Evolutionary conservation across 805 yeast genomes (phyloP).

Genomic region (Yamadazyma olivae): DNA sequence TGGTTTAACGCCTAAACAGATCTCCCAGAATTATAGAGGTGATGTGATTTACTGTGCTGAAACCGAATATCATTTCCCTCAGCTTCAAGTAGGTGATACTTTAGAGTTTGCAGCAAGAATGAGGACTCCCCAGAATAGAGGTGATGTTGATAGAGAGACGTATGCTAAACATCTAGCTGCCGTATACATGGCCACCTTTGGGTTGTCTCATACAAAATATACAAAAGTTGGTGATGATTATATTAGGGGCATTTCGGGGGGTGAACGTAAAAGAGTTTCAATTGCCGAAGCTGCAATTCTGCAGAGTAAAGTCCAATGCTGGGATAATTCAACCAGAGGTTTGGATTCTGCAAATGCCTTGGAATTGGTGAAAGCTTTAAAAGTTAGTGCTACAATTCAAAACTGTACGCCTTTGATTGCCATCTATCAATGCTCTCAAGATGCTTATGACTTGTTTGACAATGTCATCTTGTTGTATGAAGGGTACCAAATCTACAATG

Average conservation of each 20-base stretch:
- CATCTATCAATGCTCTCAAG: slow-evolving; percentile 51
- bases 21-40: slow-evolving; percentile 29
- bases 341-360: slow-evolving; percentile 81
- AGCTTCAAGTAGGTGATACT: slow-evolving; percentile 53
- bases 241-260: slow-evolving; percentile 77
- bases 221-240: slow-evolving; percentile 64
- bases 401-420: slow-evolving; percentile 59
- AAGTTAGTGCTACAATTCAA: slow-evolving; percentile 51
- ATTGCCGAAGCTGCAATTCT: slow-evolving; percentile 73
- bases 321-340: slow-evolving; percentile 84
- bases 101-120: slow-evolving; percentile 53
- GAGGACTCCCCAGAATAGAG: slow-evolving; percentile 42
- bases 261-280: slow-evolving; percentile 83
- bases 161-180: slow-evolving; percentile 41
- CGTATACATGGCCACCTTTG: slow-evolving; percentile 44
- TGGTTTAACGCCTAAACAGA: slow-evolving; percentile 29
- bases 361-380: slow-evolving; percentile 65
- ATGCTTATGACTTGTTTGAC: slow-evolving; percentile 47
- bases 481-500: slow-evolving; percentile 47
- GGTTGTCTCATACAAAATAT: slow-evolving; percentile 50
- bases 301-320: slow-evolving; percentile 51
- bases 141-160: slow-evolving; percentile 28
- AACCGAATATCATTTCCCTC: slow-evolving; percentile 56
- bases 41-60: slow-evolving; percentile 48
- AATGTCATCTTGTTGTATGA: slow-evolving; percentile 46